Evolutionary conservation across 2,329 filamentous ascomycete species (phyloP).

Genomic region (Furcasterigmium sp.): DNA sequence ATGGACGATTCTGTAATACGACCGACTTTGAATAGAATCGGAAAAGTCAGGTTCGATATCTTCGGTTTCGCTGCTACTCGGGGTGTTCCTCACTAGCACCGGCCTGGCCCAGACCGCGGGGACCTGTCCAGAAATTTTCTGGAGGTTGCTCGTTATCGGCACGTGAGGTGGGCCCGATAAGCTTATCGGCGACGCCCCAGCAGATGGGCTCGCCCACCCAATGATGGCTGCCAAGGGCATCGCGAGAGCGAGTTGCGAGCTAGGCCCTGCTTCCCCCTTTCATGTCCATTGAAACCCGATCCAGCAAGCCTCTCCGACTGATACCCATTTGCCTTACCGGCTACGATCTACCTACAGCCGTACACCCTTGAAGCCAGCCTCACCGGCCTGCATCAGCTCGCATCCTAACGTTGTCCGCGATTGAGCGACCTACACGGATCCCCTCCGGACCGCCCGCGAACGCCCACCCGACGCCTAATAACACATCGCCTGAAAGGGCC

Average conservation of each 20-base stretch:
- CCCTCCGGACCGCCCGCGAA: background rate
- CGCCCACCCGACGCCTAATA: background rate
- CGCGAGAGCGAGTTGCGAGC: slow-evolving; percentile 5
- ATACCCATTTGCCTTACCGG: no score
- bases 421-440: background rate
- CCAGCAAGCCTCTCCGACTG: background rate
- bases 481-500: background rate
- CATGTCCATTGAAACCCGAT: background rate
- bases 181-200: background rate
- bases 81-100: slow-evolving; percentile 2
- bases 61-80: slow-evolving; percentile 1
- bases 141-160: slow-evolving; percentile 1
- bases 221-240: slow-evolving; percentile 15
- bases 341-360: no score
- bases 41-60: slow-evolving; percentile 6
- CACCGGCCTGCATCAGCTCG: no score
- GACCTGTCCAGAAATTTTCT: slow-evolving; percentile 10
- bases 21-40: no score
- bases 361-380: no score
- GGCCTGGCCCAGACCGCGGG: background rate
- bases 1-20: background rate
- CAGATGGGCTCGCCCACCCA: slow-evolving; percentile 1
- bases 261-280: slow-evolving; percentile 11
- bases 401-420: no score
- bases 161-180: background rate